Percentiles rank a stretch among this genome's conserved stretches.
Evolutionary conservation across 352 stramenopile species (phyloP).

Genomic region (Phytophthora constricta): DNA sequence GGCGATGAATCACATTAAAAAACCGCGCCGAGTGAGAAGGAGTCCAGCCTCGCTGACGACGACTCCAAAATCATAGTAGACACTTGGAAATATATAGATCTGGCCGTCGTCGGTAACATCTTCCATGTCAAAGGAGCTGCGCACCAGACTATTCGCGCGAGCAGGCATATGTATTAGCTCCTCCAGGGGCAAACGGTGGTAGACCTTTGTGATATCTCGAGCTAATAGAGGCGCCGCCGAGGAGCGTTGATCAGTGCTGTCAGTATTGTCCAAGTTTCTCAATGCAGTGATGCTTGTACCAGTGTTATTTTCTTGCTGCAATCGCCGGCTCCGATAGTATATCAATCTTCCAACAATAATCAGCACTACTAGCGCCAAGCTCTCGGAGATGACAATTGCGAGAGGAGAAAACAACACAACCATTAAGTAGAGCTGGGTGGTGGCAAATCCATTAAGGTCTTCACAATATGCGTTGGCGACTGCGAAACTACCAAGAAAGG

Average conservation of each 20-base stretch:
- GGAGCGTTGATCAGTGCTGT: slow-evolving; percentile 15
- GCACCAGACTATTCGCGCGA: slow-evolving; percentile 58
- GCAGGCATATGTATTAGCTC: slow-evolving; percentile 54
- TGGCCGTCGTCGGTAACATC: slow-evolving; percentile 41
- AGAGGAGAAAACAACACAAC: slow-evolving; percentile 44
- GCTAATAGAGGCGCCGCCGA: slow-evolving; percentile 19
- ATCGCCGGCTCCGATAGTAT: slow-evolving; percentile 14
- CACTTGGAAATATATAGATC: slow-evolving; percentile 51
- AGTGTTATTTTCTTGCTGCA: slow-evolving; percentile 8
- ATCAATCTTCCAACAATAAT: slow-evolving; percentile 27
- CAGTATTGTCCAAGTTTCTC: slow-evolving; percentile 26
- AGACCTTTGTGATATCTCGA: slow-evolving; percentile 21
- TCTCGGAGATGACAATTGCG: slow-evolving; percentile 39
- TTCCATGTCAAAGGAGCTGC: slow-evolving; percentile 44
- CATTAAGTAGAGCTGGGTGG: slow-evolving; percentile 36
- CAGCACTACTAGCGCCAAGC: slow-evolving; percentile 25
- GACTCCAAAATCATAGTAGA: slow-evolving; percentile 70
- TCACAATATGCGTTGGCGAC: slow-evolving; percentile 62
- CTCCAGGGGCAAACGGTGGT: slow-evolving; percentile 59
- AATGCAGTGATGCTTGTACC: slow-evolving; percentile 17
- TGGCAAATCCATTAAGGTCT: slow-evolving; percentile 50
- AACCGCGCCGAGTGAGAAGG: slow-evolving; percentile 60
- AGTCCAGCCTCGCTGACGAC: slow-evolving; percentile 47
- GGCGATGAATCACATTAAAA: slow-evolving; percentile 55
- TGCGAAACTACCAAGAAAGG: slow-evolving; percentile 40